Conservation (phyloP, 2,329 filamentous ascomycete genomes). For the Clonostachys solani region DNA sequence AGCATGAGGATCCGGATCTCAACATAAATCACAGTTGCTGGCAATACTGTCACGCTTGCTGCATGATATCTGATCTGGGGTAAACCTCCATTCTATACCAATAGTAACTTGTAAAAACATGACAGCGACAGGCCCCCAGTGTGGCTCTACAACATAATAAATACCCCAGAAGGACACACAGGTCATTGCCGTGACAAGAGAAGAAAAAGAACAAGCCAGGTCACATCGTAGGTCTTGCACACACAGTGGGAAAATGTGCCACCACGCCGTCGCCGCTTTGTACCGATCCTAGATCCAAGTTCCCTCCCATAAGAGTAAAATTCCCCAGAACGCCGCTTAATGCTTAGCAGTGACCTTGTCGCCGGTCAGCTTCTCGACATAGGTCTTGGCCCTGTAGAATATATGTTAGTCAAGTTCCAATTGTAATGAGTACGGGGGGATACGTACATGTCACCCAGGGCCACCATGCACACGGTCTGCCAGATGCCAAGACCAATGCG, state of each 20-base stretch:
- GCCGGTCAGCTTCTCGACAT: conserved; percentile 63
- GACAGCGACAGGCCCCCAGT: too few species aligned
- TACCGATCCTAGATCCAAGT: background rate
- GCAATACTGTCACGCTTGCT: too few species aligned
- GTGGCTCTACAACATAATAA: background rate
- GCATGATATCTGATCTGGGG: too few species aligned
- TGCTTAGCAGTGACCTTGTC: conserved; percentile 64
- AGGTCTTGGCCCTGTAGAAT: conserved; percentile 55
- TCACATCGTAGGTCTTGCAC: background rate
- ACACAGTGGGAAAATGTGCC: background rate
- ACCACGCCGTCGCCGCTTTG: background rate
- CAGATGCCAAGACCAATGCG: conserved; percentile 94
- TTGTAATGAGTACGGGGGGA: background rate
- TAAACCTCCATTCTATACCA: too few species aligned
- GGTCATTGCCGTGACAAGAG: background rate
- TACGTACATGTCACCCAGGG: conserved; percentile 92
- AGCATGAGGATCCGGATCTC: too few species aligned
- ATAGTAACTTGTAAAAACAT: too few species aligned
- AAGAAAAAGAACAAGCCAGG: background rate
- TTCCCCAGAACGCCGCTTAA: conserved; percentile 38
- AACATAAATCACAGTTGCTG: too few species aligned
- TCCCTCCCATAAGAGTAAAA: background rate
- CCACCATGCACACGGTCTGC: conserved; percentile 99
- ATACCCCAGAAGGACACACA: background rate
- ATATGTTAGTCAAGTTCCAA: conserved; percentile 3